Base-by-base conservation (phyloP, 371 early-diverging fungal species). In the Mucor velutinosus region DNA sequence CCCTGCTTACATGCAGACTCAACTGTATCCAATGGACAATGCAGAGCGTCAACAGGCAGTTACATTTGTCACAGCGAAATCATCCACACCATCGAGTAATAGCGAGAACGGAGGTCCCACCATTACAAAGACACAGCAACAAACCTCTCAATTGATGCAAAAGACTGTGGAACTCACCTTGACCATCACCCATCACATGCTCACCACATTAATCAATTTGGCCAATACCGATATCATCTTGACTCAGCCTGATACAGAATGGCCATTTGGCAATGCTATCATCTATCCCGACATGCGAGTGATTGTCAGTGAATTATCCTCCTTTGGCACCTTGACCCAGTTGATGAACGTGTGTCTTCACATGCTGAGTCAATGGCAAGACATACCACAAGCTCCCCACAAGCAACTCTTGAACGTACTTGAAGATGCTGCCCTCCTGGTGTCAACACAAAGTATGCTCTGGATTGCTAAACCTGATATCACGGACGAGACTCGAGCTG, bases 1-100 rank as follows among this genome's bases (percentile, higher is more conserved):
- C 63, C 83, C 83, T 12, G 62, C 74, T 7, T 79, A 80, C 47
- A 70, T 83, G 67, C 81, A 79, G 63, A 77, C 79, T 5, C 81
- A 76, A 60, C 67, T 83, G 10, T 79, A 75, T 45, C 83, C 81
- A 0, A 66, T 77, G 3, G 72, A 77, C 59, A 66, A 76, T 23
- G 56, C 51, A 17, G 83, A 83, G 59, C 66, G 70, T 14, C 63
- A 63, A 35, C 65, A 75, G n/a, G 72, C 70, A 29, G 72, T 77
- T 19, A 56, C 69, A 3, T 61, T 70, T 49, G 19, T 27, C 12
- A 33, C 65, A 12, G 17, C 45, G 12, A 35, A 25, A 15, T 21
- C 37, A 25, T 30, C 47, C n/a, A n/a, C n/a, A n/a, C n/a, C n/a
- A n/a, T n/a, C n/a, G 5, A 27, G 43, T n/a, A 32, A 41, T 12